Conservation (phyloP, 305 asterid genomes). For the Solanum hybrid region DNA sequence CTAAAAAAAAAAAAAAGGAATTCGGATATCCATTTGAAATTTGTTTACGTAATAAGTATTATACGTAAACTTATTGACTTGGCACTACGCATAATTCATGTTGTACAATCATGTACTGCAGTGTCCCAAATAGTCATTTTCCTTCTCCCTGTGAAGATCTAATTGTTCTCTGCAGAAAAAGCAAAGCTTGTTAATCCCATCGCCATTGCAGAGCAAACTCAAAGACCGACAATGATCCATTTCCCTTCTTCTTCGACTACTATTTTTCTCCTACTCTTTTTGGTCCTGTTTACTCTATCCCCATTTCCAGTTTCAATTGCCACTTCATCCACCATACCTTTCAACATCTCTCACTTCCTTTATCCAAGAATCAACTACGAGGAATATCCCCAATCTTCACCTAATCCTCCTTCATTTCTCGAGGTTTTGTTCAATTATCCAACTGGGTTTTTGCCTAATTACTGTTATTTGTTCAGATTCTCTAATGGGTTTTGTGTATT, state of each 20-base stretch:
- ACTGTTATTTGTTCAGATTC: not conserved
- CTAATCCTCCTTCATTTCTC: slow-evolving; percentile 14
- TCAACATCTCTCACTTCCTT: slow-evolving; percentile 50
- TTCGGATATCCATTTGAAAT: not conserved
- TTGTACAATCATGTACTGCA: not conserved
- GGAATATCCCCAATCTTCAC: slow-evolving; percentile 21
- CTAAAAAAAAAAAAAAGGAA: not conserved
- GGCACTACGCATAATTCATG: not conserved
- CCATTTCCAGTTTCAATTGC: slow-evolving; percentile 21
- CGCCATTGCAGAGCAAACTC: not conserved
- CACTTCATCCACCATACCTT: slow-evolving; percentile 27
- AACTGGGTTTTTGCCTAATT: not conserved
- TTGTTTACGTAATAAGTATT: not conserved
- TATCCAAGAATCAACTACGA: slow-evolving; percentile 38
- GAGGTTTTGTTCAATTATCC: not conserved
- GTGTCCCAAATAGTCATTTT: not conserved
- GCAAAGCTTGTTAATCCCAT: not conserved
- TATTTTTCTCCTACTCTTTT: not conserved
- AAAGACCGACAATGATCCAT: not conserved
- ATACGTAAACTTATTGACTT: not conserved
- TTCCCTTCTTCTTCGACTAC: not conserved
- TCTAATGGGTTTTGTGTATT: not conserved
- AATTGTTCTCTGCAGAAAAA: not conserved
- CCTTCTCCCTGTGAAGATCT: not conserved
- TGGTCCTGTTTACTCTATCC: slow-evolving; percentile 14